A percentile compares a stretch with the other conserved stretches of the same genome.
Evolutionary conservation across 768 basidiomycete genomes (phyloP).

Genomic region (Amanita thiersii): DNA sequence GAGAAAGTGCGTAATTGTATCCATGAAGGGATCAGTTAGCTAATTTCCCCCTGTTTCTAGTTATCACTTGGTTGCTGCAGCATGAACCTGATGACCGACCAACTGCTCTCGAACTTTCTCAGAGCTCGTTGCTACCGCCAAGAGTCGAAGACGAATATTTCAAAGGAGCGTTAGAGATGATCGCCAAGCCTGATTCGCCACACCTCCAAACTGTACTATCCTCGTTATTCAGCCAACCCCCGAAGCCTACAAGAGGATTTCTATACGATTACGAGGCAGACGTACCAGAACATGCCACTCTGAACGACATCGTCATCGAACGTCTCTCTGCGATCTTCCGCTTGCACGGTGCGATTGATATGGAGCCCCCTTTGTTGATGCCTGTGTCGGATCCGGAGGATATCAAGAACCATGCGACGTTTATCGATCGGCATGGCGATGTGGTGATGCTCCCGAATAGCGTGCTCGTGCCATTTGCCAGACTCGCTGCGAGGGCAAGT

Average conservation of each 20-base stretch:
- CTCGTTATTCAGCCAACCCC: constrained; percentile 69
- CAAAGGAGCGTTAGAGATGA: constrained; percentile 67
- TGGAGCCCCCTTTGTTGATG: constrained; percentile 79
- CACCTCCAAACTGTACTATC: constrained; percentile 75
- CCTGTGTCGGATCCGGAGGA: constrained; percentile 60
- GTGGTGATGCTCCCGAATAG: constrained; percentile 68
- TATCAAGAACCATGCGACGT: constrained; percentile 55
- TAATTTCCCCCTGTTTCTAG: constrained; percentile 24
- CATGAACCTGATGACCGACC: constrained; percentile 78
- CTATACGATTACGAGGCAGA: constrained; percentile 70
- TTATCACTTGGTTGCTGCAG: constrained; percentile 73
- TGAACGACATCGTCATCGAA: constrained; percentile 73
- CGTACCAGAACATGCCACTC: constrained; percentile 56
- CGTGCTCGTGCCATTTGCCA: constrained; percentile 70
- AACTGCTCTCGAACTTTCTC: constrained; percentile 74
- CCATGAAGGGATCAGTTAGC: background rate
- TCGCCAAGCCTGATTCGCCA: constrained; percentile 75
- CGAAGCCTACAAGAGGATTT: constrained; percentile 54
- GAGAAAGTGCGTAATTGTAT: constrained; percentile 47
- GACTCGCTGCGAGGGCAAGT: constrained; percentile 63
- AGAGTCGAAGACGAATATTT: constrained; percentile 82
- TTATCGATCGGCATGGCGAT: constrained; percentile 78
- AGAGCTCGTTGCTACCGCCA: constrained; percentile 69
- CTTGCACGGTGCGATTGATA: constrained; percentile 85
- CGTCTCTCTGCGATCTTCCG: constrained; percentile 71